Evolutionary conservation across 2,329 filamentous ascomycete species (phyloP), one percentile per base, ranked within the genome.

Genomic region (Huntiella abstrusa): DNA sequence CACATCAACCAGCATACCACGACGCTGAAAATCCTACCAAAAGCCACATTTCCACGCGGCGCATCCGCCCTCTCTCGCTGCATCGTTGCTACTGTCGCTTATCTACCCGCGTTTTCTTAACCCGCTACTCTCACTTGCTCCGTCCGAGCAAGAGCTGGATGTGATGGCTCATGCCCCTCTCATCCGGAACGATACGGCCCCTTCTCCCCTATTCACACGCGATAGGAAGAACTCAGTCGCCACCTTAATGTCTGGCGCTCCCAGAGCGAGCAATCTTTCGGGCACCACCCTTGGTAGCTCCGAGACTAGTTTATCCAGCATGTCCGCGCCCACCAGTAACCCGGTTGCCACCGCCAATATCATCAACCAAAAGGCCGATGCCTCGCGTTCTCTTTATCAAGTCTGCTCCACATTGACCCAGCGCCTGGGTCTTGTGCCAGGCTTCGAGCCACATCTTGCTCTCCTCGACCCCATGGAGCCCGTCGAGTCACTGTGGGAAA

Each of bases 341-440:
- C 73, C 87, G 51, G 66, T 84, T 56, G 82, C 86, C 51, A 85
- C 82, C 50, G 74, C 83, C 60, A 95, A 94, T 62, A 93, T 98
- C 60, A 94, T 98, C 69, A 98, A 98, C 64, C 83, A 88, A 62
- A 83, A 84, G 60, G 91, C 87, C 59, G 87, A 94, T 60, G 87
- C 91, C 53, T 84, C 83, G 47, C 74, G 80, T 50, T 95, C 87
- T 8, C 75, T 98, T 17, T 98, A 94, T 62, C 88, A 96, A 62
- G 94, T 93, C 61, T 96, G 91, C 60, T 73, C 93, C 54, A 77
- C 80, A 46, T 69, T 96, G 51, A 84, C 83, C 59, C 77, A 80
- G 63, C 77, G 91, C 52, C 68, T 98, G 51, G 71, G 77, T 47
- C 80, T 81, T 53, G 86, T 96, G 6, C 86, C 86, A 3, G 81